Base-by-base conservation (phyloP, 164 flowering plant genomes). In the Brasenia schreberi region DNA sequence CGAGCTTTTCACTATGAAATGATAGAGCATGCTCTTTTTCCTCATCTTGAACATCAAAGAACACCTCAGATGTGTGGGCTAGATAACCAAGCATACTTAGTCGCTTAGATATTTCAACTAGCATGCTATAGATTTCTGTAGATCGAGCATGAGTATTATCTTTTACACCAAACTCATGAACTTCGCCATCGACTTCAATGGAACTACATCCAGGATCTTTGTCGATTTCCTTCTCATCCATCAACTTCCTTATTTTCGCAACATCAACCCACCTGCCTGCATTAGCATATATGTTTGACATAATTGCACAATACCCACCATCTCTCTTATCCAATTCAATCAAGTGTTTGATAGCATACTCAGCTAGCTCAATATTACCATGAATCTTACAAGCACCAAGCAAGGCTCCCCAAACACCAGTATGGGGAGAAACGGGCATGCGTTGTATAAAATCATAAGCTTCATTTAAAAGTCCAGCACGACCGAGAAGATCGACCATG, bases 261-360 rank as follows among this genome's bases (percentile, higher is more conserved):
- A 71, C 77, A 65, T 73, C 77, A 62, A 71, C 70, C 81, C 81
- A 76, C 70, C 73, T 75, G 14, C 77, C 64, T 1, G 77, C 79
- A 73, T 71, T 73, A 12, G 79, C 79, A 65, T 78, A 76, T 42
- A 78, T 76, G 65, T 78, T 76, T 19, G 78, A 78, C 79, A 78
- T 68, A 17, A 78, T 71, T 19, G 77, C 69, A 14, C 71, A 66
- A 64, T 73, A 71, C 23, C 77, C 81, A 49, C 79, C 77, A 69
- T 78, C 75, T 56, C 69, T 62, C 19, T 23, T 62, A 42, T 73
- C 79, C 39, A 78, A 73, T 59, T 73, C 71, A 43, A 75, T 67
- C 71, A 78, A 69, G 33, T 75, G 67, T n/a, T 71, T 53, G 62
- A 71, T 65, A 1, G 79, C 81, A n/a, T 5, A 5, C 53, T 76